These are phyloP conservation scores for Kalaharituber pfeilii DNA, from an alignment of 2,329 filamentous ascomycete species.

Conservation along the genomic window DNA sequence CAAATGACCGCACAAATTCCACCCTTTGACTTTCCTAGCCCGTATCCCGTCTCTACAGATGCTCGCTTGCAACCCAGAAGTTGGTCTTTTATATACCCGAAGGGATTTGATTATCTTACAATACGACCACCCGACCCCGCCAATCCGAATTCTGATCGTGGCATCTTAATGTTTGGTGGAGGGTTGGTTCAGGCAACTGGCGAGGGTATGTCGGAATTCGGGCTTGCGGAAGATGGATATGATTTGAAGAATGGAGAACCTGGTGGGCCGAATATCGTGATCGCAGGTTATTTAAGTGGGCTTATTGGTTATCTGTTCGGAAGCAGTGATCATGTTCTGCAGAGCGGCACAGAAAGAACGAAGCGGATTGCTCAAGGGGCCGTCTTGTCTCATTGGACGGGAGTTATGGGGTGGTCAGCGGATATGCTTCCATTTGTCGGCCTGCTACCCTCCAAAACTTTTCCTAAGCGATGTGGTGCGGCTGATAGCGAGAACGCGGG, in stretches of 20 bases:
- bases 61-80: constrained; percentile 27
- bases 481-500: constrained; percentile 3
- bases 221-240: constrained; percentile 32
- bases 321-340: background rate
- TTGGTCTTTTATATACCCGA: constrained; percentile 35
- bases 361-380: too few relatives aligned
- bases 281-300: background rate
- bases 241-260: constrained; percentile 20
- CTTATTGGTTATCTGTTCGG: background rate
- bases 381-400: constrained; percentile 31
- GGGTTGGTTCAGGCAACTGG: constrained; percentile 32
- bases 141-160: constrained; percentile 12
- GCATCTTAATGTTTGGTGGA: constrained; percentile 40
- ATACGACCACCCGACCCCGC: constrained; percentile 28
- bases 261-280: constrained; percentile 22
- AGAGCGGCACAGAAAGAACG: too few relatives aligned
- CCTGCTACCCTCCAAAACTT: background rate
- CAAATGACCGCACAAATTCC: constrained; percentile 38
- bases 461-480: background rate
- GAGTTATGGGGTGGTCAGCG: constrained; percentile 33
- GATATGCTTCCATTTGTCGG: constrained; percentile 38
- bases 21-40: constrained; percentile 6
- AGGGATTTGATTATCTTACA: constrained; percentile 37
- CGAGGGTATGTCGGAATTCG: constrained; percentile 33
- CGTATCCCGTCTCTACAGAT: constrained; percentile 2